phyloP scores from a whole-genome alignment of 1,284 basidiomycete species.

The Rhodotorula sp. region DNA sequence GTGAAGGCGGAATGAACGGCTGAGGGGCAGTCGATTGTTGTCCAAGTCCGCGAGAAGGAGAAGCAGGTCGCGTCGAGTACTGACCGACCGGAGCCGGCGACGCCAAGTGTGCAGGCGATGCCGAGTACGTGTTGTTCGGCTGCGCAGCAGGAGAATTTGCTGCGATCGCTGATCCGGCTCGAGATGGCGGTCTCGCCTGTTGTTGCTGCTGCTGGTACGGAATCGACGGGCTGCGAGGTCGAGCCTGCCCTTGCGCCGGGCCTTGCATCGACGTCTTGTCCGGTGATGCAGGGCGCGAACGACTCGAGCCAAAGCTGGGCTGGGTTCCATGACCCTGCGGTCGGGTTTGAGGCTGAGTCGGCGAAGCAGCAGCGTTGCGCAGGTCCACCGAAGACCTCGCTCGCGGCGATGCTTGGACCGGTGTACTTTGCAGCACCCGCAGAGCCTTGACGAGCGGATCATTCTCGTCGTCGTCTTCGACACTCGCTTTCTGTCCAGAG shows the following conservation, averaged over 20 bases:
- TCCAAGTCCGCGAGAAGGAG: constrained; percentile 4
- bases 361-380: constrained; percentile 12
- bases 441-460: constrained; percentile 35
- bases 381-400: constrained; percentile 19
- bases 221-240: background rate
- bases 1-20: constrained; percentile 22
- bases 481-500: background rate
- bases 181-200: constrained; percentile 16
- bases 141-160: background rate
- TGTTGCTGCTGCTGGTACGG: constrained; percentile 22
- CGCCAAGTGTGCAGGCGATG: constrained; percentile 4
- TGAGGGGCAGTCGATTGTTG: constrained; percentile 15
- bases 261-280: constrained; percentile 28
- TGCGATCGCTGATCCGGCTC: constrained; percentile 18
- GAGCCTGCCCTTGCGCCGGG: background rate
- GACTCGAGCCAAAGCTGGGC: background rate
- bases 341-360: constrained; percentile 11
- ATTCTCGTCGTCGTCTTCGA: constrained; percentile 26
- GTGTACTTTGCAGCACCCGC: constrained; percentile 16
- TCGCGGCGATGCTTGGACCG: constrained; percentile 4
- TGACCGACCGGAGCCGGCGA: constrained; percentile 6
- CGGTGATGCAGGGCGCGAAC: constrained; percentile 26
- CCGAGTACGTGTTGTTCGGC: constrained; percentile 9
- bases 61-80: constrained; percentile 4
- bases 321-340: constrained; percentile 20